These are phyloP conservation scores for Papiliotrema laurentii DNA, from an alignment of 1,284 basidiomycete genomes.

Conservation along the genomic window DNA sequence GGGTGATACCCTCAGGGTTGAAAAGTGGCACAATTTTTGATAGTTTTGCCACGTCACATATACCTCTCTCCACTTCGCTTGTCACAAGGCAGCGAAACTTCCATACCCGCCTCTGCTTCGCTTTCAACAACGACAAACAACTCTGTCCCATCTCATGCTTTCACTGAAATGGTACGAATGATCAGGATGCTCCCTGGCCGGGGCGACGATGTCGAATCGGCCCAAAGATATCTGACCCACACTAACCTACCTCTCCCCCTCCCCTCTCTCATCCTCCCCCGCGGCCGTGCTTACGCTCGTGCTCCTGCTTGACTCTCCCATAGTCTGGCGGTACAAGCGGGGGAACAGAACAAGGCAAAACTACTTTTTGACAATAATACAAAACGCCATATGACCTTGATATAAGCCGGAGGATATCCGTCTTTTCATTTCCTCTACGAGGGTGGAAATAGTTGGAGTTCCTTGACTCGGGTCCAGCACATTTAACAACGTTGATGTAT, in stretches of 20 bases:
- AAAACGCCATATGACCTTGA: slow-evolving; percentile 4
- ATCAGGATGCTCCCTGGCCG: neutral
- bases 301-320: slow-evolving; percentile 6
- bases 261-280: neutral
- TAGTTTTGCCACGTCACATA: neutral
- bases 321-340: slow-evolving; percentile 8
- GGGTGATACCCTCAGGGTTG: neutral
- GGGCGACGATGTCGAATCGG: neutral
- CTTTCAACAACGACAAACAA: neutral
- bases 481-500: neutral
- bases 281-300: slow-evolving; percentile 4
- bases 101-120: neutral
- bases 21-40: neutral
- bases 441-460: slow-evolving; percentile 3
- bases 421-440: slow-evolving; percentile 6
- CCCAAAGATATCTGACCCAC: neutral
- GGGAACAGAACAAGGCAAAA: slow-evolving; percentile 2
- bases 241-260: neutral
- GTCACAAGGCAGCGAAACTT: neutral
- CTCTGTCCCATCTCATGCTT: neutral
- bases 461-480: slow-evolving; percentile 11
- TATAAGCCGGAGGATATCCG: slow-evolving; percentile 8
- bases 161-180: neutral
- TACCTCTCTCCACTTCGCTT: neutral
- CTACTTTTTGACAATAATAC: neutral